Percentiles rank a stretch among this genome's conserved stretches.
Conservation (phyloP, 192 early-diverging fungal species). For the Endogone sp. region DNA sequence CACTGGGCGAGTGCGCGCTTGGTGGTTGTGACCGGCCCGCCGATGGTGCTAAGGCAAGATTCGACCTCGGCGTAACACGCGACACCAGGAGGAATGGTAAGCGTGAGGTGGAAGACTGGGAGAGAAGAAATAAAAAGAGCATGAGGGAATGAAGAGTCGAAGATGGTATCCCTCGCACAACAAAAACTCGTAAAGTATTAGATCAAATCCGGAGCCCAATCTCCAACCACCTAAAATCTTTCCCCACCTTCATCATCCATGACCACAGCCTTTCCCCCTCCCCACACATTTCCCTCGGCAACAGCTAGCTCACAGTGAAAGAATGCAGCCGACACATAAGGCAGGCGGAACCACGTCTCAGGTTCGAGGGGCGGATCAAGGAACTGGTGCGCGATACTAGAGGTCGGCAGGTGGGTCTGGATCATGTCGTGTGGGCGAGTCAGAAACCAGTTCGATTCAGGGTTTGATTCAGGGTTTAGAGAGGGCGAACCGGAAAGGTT, state of each 20-base stretch:
- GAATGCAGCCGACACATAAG: conserved; percentile 40
- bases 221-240: background rate
- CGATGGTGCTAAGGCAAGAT: conserved; percentile 1
- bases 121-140: too few relatives aligned
- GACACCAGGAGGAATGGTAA: background rate
- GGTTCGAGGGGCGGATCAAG: conserved; percentile 31
- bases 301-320: conserved; percentile 35
- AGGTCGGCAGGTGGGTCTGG: conserved; percentile 28
- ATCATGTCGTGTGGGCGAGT: conserved; percentile 27
- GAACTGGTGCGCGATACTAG: conserved; percentile 31
- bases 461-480: background rate
- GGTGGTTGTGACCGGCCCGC: background rate
- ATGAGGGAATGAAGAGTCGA: too few relatives aligned
- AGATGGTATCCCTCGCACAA: too few relatives aligned
- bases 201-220: too few relatives aligned
- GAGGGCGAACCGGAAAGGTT: conserved; percentile 19
- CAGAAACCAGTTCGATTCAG: conserved; percentile 32
- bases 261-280: conserved; percentile 21
- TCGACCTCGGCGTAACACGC: conserved; percentile 14
- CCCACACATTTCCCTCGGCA: conserved; percentile 18
- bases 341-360: conserved; percentile 32
- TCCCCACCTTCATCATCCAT: conserved; percentile 30
- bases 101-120: conserved; percentile 4
- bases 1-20: conserved; percentile 25
- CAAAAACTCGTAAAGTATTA: too few relatives aligned